These are phyloP conservation scores for Xylariomycetidae sp. DNA, from an alignment of 2,329 filamentous ascomycete genomes.

Conservation along the genomic window DNA sequence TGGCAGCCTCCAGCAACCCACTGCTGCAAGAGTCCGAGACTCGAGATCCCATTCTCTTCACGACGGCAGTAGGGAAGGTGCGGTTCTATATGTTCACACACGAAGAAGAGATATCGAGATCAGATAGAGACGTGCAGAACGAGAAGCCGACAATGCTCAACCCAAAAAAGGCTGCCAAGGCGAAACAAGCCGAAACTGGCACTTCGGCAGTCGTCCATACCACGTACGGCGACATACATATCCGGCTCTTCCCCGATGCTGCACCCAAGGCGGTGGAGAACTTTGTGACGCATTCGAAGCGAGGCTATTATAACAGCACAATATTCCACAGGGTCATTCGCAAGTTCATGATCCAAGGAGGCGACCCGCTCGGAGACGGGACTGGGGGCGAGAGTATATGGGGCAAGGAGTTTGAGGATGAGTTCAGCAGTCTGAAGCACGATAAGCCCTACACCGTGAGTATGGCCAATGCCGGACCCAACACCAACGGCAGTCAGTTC, in stretches of 20 bases:
- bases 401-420: constrained; percentile 89
- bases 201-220: constrained; percentile 85
- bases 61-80: constrained; percentile 78
- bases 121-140: constrained; percentile 86
- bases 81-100: constrained; percentile 99
- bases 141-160: constrained; percentile 74
- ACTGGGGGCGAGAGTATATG: constrained; percentile 90
- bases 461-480: constrained; percentile 96
- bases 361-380: constrained; percentile 82
- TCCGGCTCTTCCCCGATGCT: constrained; percentile 87
- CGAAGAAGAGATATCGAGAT: constrained; percentile 76
- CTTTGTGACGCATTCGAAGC: constrained; percentile 85
- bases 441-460: constrained; percentile 95
- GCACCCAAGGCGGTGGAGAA: constrained; percentile 96
- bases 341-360: constrained; percentile 95
- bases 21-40: constrained; percentile 87
- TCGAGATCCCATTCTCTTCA: constrained; percentile 82
- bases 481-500: constrained; percentile 95
- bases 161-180: constrained; percentile 49
- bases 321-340: constrained; percentile 96
- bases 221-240: constrained; percentile 86
- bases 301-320: constrained; percentile 94
- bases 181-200: constrained; percentile 67
- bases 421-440: constrained; percentile 86
- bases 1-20: constrained; percentile 94